Evolutionary conservation across 1,139 yeast species (phyloP).

Genomic region (Meyerozyma smithsonii): DNA sequence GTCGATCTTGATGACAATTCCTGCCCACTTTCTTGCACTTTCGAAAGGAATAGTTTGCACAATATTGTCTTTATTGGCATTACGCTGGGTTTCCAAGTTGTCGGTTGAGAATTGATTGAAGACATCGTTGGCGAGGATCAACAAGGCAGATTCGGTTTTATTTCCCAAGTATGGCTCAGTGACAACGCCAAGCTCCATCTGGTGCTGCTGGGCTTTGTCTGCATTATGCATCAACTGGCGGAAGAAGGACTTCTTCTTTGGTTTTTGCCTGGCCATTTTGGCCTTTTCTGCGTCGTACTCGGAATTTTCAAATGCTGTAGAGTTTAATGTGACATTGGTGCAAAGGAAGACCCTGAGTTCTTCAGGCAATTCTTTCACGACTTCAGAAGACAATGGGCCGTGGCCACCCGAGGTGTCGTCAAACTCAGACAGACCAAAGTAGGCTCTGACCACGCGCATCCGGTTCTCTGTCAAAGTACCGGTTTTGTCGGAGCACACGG

Average conservation of each 20-base stretch:
- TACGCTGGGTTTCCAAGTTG: conserved; percentile 37
- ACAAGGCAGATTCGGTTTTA: conserved; percentile 88
- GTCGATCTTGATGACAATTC: conserved; percentile 54
- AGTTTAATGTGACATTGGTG: conserved; percentile 68
- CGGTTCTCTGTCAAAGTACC: conserved; percentile 92
- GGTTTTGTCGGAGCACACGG: conserved; percentile 94
- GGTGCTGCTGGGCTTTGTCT: conserved; percentile 11
- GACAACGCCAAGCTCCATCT: conserved; percentile 18
- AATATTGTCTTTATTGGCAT: conserved; percentile 32
- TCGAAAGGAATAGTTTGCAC: conserved; percentile 86
- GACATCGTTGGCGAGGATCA: conserved; percentile 59
- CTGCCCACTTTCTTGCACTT: conserved; percentile 91
- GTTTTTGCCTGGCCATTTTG: conserved; percentile 23
- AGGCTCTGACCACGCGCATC: conserved; percentile 84
- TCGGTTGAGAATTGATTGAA: conserved; percentile 41
- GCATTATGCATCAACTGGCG: conserved; percentile 12
- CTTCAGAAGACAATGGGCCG: conserved; percentile 27
- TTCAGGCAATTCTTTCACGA: conserved; percentile 25
- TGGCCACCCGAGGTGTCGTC: conserved; percentile 34
- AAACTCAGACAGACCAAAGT: conserved; percentile 48
- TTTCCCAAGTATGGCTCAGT: conserved; percentile 78
- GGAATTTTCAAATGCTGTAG: conserved; percentile 81
- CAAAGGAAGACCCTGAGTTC: conserved; percentile 37
- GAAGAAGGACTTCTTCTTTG: conserved; percentile 22
- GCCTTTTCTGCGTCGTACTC: conserved; percentile 37